These are phyloP conservation scores for Kalaharituber pfeilii DNA, from an alignment of 2,329 filamentous ascomycete species.

Conservation along the genomic window DNA sequence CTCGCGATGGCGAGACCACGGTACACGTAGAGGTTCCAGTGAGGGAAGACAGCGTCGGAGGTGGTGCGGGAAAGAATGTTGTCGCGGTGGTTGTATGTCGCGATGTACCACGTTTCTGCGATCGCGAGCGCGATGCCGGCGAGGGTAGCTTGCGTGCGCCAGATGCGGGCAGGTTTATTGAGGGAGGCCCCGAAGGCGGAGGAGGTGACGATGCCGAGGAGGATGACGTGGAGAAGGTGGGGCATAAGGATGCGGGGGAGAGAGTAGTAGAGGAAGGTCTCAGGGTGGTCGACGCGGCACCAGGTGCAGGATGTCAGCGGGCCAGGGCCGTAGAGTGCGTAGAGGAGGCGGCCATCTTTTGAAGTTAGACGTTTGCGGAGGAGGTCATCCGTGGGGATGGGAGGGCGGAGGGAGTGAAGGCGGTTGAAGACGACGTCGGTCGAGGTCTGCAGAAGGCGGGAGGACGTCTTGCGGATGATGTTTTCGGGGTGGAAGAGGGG, in stretches of 20 bases:
- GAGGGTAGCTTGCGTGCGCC: constrained; percentile 54
- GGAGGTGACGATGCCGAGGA: constrained; percentile 54
- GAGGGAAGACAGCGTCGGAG: constrained; percentile 51
- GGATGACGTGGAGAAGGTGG: constrained; percentile 61
- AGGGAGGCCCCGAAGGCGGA: constrained; percentile 35
- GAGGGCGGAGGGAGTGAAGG: constrained; percentile 41
- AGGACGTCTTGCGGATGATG: constrained; percentile 59
- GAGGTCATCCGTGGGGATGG: constrained; percentile 44
- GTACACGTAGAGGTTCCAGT: constrained; percentile 48
- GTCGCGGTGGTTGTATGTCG: constrained; percentile 40
- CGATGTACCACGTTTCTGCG: constrained; percentile 45
- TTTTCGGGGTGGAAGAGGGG: constrained; percentile 58
- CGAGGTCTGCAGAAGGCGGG: constrained; percentile 61
- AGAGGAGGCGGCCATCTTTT: constrained; percentile 57
- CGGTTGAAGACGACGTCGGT: constrained; percentile 69
- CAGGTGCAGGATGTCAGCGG: constrained; percentile 63
- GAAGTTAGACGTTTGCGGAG: constrained; percentile 53
- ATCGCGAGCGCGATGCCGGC: constrained; percentile 40
- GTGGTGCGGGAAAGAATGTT: constrained; percentile 42
- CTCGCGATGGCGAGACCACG: constrained; percentile 47
- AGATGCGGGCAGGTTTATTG: constrained; percentile 45
- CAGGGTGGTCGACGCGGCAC: constrained; percentile 53
- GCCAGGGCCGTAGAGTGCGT: constrained; percentile 64
- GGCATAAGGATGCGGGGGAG: constrained; percentile 54
- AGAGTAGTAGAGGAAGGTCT: constrained; percentile 63